Evolutionary conservation across 441 rosid genomes (phyloP), one percentile per base, ranked within the genome.

Genomic region (Adansonia madagascariensis): DNA sequence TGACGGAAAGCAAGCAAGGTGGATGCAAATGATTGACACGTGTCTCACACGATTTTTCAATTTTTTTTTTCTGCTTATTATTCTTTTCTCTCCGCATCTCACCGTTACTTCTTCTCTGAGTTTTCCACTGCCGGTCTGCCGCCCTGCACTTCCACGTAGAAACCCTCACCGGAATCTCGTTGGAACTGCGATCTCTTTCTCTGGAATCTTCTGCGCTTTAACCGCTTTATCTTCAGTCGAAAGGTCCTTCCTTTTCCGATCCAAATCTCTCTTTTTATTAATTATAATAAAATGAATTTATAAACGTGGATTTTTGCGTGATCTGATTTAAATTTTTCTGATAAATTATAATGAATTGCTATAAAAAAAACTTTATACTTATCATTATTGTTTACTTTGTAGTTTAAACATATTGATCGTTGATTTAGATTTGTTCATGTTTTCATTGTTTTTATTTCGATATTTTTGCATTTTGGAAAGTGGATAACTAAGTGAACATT

Each of bases 161-260:
- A 69, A 22, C 6, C 63, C n/a, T 53, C 49, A 17, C 6, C 70
- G 59, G 57, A 47, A 61, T 2, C 27, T 60, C 10, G 9, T 63
- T 27, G 46, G 69, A 46, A 8, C 1, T 61, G 27, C 31, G 70
- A 62, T 75, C 31, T 75, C 10, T 17, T 8, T 44, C 57, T 57
- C 56, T 44, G n/a, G 43, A 5, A 5, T 10, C 0, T 50, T 24
- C 44, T n/a, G 47, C n/a, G 31, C 8, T 15, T 50, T 27, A 18
- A 3, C 69, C 11, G 4, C 1, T 18, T 22, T 59, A 67, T 56
- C 53, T n/a, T 59, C 60, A 20, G 5, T 31, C 62, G 10, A 55
- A 55, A 62, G 77, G 77, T 74, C 10, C 31, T 49, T 46, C 5
- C 24, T 62, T 74, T 61, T 24, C 27, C 8, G 70, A 47, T 74